phyloP scores from a whole-genome alignment of 768 basidiomycete species.

The Crucibulum laeve region DNA sequence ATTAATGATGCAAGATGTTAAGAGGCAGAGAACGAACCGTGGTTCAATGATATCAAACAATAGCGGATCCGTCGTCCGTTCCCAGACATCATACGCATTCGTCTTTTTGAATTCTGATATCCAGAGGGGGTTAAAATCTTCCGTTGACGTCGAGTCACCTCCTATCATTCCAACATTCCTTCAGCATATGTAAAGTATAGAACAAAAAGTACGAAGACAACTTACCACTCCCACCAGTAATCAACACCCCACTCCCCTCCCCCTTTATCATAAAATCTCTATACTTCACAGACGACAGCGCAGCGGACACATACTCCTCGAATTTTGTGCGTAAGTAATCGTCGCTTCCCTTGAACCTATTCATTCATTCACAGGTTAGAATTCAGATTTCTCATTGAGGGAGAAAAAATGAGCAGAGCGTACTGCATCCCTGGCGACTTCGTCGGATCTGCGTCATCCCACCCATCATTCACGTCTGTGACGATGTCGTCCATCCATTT shows the following conservation, averaged over 20 bases:
- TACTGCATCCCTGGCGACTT: slow-evolving; percentile 61
- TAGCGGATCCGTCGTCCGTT: slow-evolving; percentile 83
- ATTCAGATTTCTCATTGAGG: slow-evolving; percentile 2
- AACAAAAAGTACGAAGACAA: slow-evolving; percentile 4
- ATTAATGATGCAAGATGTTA: background rate
- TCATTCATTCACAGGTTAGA: slow-evolving; percentile 1
- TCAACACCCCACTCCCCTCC: slow-evolving; percentile 57
- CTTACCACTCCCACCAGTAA: slow-evolving; percentile 58
- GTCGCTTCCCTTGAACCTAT: slow-evolving; percentile 91
- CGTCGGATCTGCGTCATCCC: slow-evolving; percentile 61
- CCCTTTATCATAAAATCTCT: slow-evolving; percentile 78
- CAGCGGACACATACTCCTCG: slow-evolving; percentile 91
- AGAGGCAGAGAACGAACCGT: slow-evolving; percentile 45
- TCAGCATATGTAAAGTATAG: background rate
- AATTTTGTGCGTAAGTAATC: slow-evolving; percentile 90
- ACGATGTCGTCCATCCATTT: slow-evolving; percentile 98
- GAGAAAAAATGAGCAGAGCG: slow-evolving; percentile 18
- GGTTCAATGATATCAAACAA: slow-evolving; percentile 96
- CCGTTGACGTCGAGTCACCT: slow-evolving; percentile 52
- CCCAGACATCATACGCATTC: slow-evolving; percentile 87
- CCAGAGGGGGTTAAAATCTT: slow-evolving; percentile 89
- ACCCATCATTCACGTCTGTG: slow-evolving; percentile 78
- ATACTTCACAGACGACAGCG: slow-evolving; percentile 86
- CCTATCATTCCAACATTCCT: slow-evolving; percentile 21
- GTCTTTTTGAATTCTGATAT: slow-evolving; percentile 85